A percentile compares a stretch with the other conserved stretches of the same genome.
Conservation (phyloP, 345 rosid genomes). For the Raphanus sativus region DNA sequence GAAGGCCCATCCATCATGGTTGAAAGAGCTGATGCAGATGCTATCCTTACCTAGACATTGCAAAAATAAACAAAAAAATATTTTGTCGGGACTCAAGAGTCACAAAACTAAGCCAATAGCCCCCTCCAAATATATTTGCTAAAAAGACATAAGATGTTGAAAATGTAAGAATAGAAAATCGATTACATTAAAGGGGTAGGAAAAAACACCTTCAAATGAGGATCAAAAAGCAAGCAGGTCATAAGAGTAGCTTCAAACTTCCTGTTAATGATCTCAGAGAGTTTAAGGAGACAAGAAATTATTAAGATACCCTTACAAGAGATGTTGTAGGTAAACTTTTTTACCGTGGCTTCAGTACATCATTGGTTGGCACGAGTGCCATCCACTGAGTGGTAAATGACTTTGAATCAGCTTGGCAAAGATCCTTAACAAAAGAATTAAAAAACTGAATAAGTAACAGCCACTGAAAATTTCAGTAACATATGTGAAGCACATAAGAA, state of each 20-base stretch:
- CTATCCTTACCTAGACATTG: conserved; percentile 68
- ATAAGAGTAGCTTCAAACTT: conserved; percentile 78
- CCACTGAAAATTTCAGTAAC: not conserved
- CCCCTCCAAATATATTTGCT: not conserved
- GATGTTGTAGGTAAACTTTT: conserved; percentile 7
- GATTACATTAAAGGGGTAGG: not conserved
- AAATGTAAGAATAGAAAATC: conserved; percentile 9
- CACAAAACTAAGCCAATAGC: conserved; percentile 18
- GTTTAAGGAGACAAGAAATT: conserved; percentile 27
- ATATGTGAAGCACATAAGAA: conserved; percentile 14
- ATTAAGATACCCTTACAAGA: conserved; percentile 14
- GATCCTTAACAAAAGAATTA: conserved; percentile 55
- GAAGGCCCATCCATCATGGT: conserved; percentile 92
- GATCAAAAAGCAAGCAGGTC: conserved; percentile 87
- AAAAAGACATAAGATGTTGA: conserved; percentile 13
- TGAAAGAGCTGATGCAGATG: conserved; percentile 74
- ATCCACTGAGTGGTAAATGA: conserved; percentile 86
- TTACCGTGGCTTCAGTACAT: conserved; percentile 77
- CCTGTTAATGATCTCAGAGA: conserved; percentile 46
- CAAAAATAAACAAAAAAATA: conserved; percentile 20
- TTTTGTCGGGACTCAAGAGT: conserved; percentile 10
- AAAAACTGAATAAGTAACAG: not conserved
- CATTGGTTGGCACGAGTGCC: conserved; percentile 79
- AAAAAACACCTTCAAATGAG: conserved; percentile 69
- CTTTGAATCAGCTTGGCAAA: conserved; percentile 87